phyloP scores from a whole-genome alignment of 352 stramenopile genomes.

The Phytophthora sp. region DNA sequence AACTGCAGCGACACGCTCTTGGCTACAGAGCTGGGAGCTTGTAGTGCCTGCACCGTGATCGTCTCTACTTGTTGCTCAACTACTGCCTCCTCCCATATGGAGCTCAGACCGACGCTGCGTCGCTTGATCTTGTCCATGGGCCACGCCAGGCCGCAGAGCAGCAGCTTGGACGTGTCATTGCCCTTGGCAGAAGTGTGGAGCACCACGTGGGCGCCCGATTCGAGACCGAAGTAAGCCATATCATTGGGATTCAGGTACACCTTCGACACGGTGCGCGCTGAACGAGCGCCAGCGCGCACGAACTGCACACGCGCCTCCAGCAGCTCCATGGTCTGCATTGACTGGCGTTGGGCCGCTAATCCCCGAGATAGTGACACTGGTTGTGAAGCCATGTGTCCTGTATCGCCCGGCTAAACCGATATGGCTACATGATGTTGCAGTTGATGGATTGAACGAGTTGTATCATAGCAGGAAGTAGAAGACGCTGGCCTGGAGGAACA shows the following conservation, averaged over 20 bases:
- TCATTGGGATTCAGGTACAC: slow-evolving; percentile 71
- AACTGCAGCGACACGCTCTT: slow-evolving; percentile 44
- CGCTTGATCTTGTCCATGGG: slow-evolving; percentile 79
- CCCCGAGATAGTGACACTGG: slow-evolving; percentile 17
- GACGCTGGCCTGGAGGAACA: slow-evolving; percentile 17
- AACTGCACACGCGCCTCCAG: slow-evolving; percentile 63
- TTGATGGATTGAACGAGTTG: not conserved
- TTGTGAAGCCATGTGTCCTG: slow-evolving; percentile 9
- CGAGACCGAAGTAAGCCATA: slow-evolving; percentile 48
- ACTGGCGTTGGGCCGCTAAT: slow-evolving; percentile 25
- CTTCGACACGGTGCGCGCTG: slow-evolving; percentile 64
- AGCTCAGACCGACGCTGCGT: slow-evolving; percentile 63
- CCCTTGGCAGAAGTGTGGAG: slow-evolving; percentile 24
- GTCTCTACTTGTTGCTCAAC: slow-evolving; percentile 24
- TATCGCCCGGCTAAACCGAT: slow-evolving; percentile 25
- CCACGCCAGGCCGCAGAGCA: slow-evolving; percentile 73
- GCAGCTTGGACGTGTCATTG: slow-evolving; percentile 21
- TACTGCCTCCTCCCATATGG: slow-evolving; percentile 71
- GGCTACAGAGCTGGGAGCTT: slow-evolving; percentile 23
- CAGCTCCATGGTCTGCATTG: slow-evolving; percentile 19
- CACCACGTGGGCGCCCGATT: slow-evolving; percentile 48
- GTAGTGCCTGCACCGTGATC: slow-evolving; percentile 38
- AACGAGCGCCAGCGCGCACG: slow-evolving; percentile 59
- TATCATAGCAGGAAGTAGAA: slow-evolving; percentile 29
- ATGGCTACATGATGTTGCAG: slow-evolving; percentile 4